Percentiles rank a stretch among this genome's conserved stretches.
Evolutionary conservation across 768 basidiomycete species (phyloP).

Genomic region (Tubosaeta sp.): DNA sequence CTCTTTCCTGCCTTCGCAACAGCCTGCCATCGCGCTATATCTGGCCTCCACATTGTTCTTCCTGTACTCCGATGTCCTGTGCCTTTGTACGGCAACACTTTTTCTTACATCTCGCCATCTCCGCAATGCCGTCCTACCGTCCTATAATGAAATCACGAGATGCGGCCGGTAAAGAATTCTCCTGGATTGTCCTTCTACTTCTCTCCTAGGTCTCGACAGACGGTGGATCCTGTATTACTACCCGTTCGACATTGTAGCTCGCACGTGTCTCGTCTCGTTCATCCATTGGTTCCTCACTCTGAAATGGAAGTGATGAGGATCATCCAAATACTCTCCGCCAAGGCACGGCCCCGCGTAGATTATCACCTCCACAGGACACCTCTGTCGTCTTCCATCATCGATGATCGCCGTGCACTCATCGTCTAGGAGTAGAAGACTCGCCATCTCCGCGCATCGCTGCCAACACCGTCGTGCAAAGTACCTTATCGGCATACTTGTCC

Average conservation of each 20-base stretch:
- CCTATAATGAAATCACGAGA: conserved; percentile 27
- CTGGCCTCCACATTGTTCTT: not conserved
- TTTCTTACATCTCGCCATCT: conserved; percentile 20
- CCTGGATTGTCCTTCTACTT: conserved; percentile 24
- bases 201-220: conserved; percentile 20
- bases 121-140: conserved; percentile 19
- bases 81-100: conserved; percentile 10
- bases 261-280: conserved; percentile 8
- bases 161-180: conserved; percentile 7
- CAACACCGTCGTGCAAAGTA: not conserved
- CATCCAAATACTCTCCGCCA: not conserved
- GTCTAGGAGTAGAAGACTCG: not conserved
- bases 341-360: conserved; percentile 11
- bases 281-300: not conserved
- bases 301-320: no score
- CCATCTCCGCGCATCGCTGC: conserved; percentile 6
- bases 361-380: not conserved
- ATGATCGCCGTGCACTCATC: conserved; percentile 15
- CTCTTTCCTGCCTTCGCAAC: not conserved
- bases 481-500: not conserved
- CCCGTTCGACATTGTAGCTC: conserved; percentile 18
- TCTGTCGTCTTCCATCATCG: not conserved
- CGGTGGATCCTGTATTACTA: conserved; percentile 25
- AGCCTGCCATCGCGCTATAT: conserved; percentile 4
- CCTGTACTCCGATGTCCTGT: conserved; percentile 10